Base-by-base conservation (phyloP, 441 rosid species). In the Syzygium malaccense region DNA sequence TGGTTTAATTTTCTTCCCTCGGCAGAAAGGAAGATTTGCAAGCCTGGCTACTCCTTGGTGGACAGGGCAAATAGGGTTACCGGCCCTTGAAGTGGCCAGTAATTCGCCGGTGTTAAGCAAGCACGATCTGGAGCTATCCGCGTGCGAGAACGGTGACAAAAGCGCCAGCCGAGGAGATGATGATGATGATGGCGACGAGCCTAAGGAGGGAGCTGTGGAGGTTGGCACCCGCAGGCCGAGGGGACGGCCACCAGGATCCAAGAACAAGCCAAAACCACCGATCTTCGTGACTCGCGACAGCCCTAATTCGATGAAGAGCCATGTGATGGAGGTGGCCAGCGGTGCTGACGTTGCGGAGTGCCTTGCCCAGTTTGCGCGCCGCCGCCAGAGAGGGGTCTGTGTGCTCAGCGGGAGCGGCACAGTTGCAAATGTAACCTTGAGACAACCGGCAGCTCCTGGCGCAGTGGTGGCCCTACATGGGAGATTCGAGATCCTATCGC, bases 21-120 rank as follows among this genome's bases (percentile, higher is more conserved):
- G 6, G 75, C 12, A 41, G 75, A 23, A 41, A 75, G 83, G 51
- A 41, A 75, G 83, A 86, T 88, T 90, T 33, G 88, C 86, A 93
- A 89, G 18, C 55, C 93, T 96, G 99, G 95, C 99, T 89, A 96
- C 96, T 90, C 97, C 96, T 87, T 96, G 99, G 99, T 96, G 99
- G 99, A 91, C 96, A 4, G 95, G 93, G 87, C 98, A 93, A 54
- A 91, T 93, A 78, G 96, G 96, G 88, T 90, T 96, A 85, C 92
- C 95, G 64, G 95, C 94, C 85, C 92, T 95, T 85, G 98, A 96
- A 91, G n/a, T 41, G 83, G n/a, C 83, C 83, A 41, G 83, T 75
- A 75, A 75, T 75, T 94, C 94, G 25, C 68, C 92, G 87, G 87
- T 92, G 25, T 64, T 94, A 23, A 88, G 86, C 91, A 93, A 95